Evolutionary conservation across 140 eudicot species (phyloP), one percentile per base, ranked within the genome.

Genomic region (Flaveria floridana): DNA sequence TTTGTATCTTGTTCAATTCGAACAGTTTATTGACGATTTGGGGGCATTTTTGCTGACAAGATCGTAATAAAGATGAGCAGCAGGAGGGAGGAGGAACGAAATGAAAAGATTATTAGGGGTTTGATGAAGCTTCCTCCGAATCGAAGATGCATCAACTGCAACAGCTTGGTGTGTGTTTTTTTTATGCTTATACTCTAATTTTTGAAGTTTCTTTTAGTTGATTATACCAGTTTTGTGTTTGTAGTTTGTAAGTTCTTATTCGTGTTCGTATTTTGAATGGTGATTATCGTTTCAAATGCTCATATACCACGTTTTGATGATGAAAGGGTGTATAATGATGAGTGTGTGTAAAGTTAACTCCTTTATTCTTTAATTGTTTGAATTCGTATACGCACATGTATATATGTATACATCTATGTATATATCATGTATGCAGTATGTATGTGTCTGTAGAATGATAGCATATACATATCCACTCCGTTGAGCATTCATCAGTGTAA

Each of bases 141-240:
- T 82, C 94, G 97, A 30, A 80, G 96, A 71, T 94, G 97, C 88
- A 90, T 90, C 82, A 94, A 94, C 81, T 94, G 99, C 85, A 94
- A 90, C 80, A 80, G 87, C 71, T 70, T 90, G 94, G 99, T 94
- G 84, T 65, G 52, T 19, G n/a, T 28, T 28, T 28, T 26, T 0
- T 63, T 48, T 47, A 21, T 73, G 1, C 21, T 2, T 71, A 2
- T 47, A 19, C 8, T 34, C 41, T 34, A 6, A 4, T 34, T 64
- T 14, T 65, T 30, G 2, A 28, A 34, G 6, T 30, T 44, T 11
- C 13, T 44, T 77, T 68, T 23, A 47, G 20, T 68, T 18, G 44
- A 39, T 67, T 70, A 48, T 8, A n/a, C 59, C 23, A 16, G 20
- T n/a, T 50, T 50, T 14, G 50, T 7, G 41, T 34, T 34, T 34